Evolutionary conservation across 192 early-diverging fungal species (phyloP).

Genomic region (Coemansia sp.): DNA sequence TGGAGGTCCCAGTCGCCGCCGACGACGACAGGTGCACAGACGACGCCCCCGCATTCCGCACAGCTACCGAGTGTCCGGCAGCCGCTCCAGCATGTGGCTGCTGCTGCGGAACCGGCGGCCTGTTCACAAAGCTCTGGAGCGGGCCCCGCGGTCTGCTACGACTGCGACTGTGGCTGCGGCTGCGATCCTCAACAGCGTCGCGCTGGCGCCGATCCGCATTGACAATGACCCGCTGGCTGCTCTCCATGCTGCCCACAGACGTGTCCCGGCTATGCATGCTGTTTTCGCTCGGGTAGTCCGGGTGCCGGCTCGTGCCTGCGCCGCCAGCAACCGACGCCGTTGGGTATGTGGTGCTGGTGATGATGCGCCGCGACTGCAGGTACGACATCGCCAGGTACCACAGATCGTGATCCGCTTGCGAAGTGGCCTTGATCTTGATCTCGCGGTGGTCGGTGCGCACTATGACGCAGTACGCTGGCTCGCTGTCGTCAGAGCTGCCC

Average conservation of each 20-base stretch:
- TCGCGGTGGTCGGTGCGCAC: slow-evolving; percentile 68
- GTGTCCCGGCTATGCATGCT: slow-evolving; percentile 40
- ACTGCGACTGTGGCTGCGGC: slow-evolving; percentile 41
- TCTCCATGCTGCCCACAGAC: slow-evolving; percentile 31
- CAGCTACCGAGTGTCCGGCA: slow-evolving; percentile 1
- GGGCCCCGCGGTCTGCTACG: slow-evolving; percentile 18
- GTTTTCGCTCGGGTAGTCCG: slow-evolving; percentile 25
- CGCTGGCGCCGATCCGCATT: slow-evolving; percentile 37
- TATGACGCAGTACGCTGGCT: slow-evolving; percentile 62
- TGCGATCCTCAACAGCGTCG: slow-evolving; percentile 23
- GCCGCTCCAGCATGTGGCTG: slow-evolving; percentile 3
- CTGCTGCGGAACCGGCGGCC: slow-evolving; percentile 16
- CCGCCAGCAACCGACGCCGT: slow-evolving; percentile 14
- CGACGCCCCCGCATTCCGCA: slow-evolving; percentile 9
- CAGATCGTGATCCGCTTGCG: slow-evolving; percentile 65
- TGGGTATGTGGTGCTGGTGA: slow-evolving; percentile 51
- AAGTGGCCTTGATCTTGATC: slow-evolving; percentile 70
- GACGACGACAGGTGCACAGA: slow-evolving; percentile 4
- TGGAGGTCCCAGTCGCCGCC: slow-evolving; percentile 3
- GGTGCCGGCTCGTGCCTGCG: background rate
- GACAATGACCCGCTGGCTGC: slow-evolving; percentile 34
- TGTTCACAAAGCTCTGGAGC: slow-evolving; percentile 3
- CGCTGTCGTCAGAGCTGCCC: slow-evolving; percentile 7
- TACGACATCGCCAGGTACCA: slow-evolving; percentile 66
- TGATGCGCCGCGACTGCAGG: slow-evolving; percentile 52